phyloP scores from a whole-genome alignment of 768 basidiomycete species.

The Amanita pallidorosea region DNA sequence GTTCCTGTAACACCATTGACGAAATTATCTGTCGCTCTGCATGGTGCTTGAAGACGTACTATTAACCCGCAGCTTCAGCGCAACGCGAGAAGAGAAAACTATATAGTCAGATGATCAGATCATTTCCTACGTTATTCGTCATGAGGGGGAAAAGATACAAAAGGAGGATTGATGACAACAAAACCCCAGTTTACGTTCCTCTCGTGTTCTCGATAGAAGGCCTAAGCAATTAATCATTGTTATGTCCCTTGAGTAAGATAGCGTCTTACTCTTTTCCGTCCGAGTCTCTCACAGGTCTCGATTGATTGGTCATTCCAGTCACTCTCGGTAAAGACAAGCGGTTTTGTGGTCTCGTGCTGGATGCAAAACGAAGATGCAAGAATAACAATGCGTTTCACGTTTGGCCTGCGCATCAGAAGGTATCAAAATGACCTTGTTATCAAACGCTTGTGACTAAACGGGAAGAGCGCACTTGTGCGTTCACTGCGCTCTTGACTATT shows the following conservation, averaged over 20 bases:
- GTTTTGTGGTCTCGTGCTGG: conserved; percentile 14
- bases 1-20: too few relatives aligned
- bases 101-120: too few relatives aligned
- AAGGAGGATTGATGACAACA: conserved; percentile 43
- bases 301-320: conserved; percentile 54
- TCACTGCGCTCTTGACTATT: conserved; percentile 45
- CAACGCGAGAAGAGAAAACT: too few relatives aligned
- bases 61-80: too few relatives aligned
- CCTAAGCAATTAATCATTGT: conserved; percentile 26
- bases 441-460: not conserved
- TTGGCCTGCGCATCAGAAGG: conserved; percentile 5
- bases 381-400: conserved; percentile 57
- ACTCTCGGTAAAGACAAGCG: conserved; percentile 29
- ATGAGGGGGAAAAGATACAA: conserved; percentile 17
- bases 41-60: too few relatives aligned
- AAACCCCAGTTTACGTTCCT: conserved; percentile 37
- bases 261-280: conserved; percentile 34
- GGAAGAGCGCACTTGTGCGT: conserved; percentile 24
- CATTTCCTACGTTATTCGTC: not conserved
- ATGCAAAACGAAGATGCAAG: conserved; percentile 54
- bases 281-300: conserved; percentile 34
- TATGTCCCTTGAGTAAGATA: not conserved
- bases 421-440: not conserved
- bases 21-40: too few relatives aligned
- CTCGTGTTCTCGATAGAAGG: conserved; percentile 32